Percentiles rank a stretch among this genome's conserved stretches.
These are phyloP conservation scores for Linum lewisii DNA, from an alignment of 345 rosid species.

Conservation along the genomic window DNA sequence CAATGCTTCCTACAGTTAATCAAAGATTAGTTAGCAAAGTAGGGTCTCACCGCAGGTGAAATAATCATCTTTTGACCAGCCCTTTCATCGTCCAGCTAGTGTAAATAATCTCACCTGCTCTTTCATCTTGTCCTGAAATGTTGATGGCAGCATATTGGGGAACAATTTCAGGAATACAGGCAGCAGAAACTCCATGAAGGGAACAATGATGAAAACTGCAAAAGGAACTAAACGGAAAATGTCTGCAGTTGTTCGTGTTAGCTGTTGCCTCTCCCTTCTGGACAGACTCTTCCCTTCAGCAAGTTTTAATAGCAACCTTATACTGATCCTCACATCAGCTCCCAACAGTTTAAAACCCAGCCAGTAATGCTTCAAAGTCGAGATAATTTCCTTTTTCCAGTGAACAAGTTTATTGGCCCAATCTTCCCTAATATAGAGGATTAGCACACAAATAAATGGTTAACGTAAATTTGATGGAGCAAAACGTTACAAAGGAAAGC, in stretches of 20 bases:
- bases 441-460: background rate
- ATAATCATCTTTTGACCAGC: no score
- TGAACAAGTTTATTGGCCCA: conserved; percentile 56
- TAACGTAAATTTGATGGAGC: background rate
- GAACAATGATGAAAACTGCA: conserved; percentile 67
- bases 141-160: conserved; percentile 76
- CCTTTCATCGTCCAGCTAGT: no score
- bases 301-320: conserved; percentile 54
- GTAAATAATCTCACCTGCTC: conserved; percentile 37
- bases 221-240: conserved; percentile 79
- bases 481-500: background rate
- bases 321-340: conserved; percentile 64
- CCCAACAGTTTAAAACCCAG: conserved; percentile 53
- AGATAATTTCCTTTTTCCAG: conserved; percentile 51
- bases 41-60: background rate
- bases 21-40: background rate
- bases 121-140: conserved; percentile 78
- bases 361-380: conserved; percentile 68
- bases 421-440: conserved; percentile 43
- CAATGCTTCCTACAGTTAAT: conserved; percentile 48
- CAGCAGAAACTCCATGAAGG: conserved; percentile 67
- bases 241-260: conserved; percentile 88
- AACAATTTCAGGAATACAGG: conserved; percentile 64
- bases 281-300: conserved; percentile 66
- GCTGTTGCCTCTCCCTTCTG: conserved; percentile 84